phyloP scores from a whole-genome alignment of 2,329 filamentous ascomycete genomes.

The Exophiala dermatitidis region DNA sequence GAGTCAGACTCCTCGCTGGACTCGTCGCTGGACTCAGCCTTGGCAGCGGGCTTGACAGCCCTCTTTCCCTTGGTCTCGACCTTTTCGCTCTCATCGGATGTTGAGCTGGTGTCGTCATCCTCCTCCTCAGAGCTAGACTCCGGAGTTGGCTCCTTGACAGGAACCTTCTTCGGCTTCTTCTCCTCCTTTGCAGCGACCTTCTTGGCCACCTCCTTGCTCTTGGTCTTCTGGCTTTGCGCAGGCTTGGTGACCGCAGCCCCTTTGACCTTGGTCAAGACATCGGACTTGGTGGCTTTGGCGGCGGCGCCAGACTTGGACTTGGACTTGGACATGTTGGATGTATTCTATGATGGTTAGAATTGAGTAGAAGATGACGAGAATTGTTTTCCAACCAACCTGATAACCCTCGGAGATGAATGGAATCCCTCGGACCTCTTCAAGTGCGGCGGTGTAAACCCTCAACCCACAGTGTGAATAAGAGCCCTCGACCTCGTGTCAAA shows the following conservation, averaged over 20 bases:
- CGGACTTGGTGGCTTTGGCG: slow-evolving; percentile 32
- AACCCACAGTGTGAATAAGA: slow-evolving; percentile 23
- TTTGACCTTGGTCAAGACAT: slow-evolving; percentile 43
- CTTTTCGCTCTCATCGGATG: slow-evolving; percentile 29
- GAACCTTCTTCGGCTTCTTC: slow-evolving; percentile 40
- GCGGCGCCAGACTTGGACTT: slow-evolving; percentile 38
- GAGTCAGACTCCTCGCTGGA: slow-evolving; percentile 30
- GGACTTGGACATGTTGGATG: slow-evolving; percentile 40
- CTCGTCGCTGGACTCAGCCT: slow-evolving; percentile 33
- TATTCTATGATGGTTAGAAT: slow-evolving; percentile 9
- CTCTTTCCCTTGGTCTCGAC: slow-evolving; percentile 18
- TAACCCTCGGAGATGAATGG: slow-evolving; percentile 4
- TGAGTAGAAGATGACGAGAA: background rate
- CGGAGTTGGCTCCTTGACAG: slow-evolving; percentile 34
- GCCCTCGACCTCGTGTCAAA: slow-evolving; percentile 22
- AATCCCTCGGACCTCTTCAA: slow-evolving; percentile 10
- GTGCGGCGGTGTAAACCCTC: slow-evolving; percentile 17
- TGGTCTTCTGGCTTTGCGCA: slow-evolving; percentile 38
- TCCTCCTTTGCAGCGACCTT: slow-evolving; percentile 36
- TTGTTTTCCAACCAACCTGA: slow-evolving; percentile 6
- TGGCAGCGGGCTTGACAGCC: slow-evolving; percentile 21
- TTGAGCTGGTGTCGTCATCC: slow-evolving; percentile 35
- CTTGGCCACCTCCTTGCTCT: slow-evolving; percentile 41
- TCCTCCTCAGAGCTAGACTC: slow-evolving; percentile 34
- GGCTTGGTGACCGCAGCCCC: slow-evolving; percentile 41